These are phyloP conservation scores for Diplocarpon mali DNA, from an alignment of 2,329 filamentous ascomycete species.

Conservation along the genomic window DNA sequence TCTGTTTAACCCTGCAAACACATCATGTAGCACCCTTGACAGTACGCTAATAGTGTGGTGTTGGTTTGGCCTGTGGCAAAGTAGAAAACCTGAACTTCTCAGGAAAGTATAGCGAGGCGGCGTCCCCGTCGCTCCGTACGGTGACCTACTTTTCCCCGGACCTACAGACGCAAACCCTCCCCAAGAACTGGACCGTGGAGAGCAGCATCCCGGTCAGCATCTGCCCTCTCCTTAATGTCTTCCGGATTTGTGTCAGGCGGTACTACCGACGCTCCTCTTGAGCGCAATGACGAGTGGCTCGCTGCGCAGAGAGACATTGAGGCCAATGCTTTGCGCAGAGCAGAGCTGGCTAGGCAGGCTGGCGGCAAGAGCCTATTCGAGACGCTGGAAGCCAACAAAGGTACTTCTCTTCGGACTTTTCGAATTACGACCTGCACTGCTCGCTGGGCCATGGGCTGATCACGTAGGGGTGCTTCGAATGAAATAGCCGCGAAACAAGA, in stretches of 20 bases:
- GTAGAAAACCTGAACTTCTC: too few species aligned
- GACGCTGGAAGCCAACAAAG: slow-evolving; percentile 72
- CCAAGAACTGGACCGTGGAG: too few species aligned
- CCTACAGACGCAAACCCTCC: too few species aligned
- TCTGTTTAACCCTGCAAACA: too few species aligned
- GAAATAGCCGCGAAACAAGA: slow-evolving; percentile 64
- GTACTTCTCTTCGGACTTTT: slow-evolving; percentile 30
- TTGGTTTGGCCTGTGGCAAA: too few species aligned
- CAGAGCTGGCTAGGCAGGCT: slow-evolving; percentile 30
- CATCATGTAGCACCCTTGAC: too few species aligned
- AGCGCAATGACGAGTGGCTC: slow-evolving; percentile 29
- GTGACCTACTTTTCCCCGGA: too few species aligned
- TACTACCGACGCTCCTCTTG: slow-evolving; percentile 33
- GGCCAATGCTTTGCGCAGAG: slow-evolving; percentile 23
- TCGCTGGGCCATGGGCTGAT: slow-evolving; percentile 18
- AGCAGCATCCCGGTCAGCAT: too few species aligned
- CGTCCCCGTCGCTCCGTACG: too few species aligned
- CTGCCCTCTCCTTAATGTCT: slow-evolving; percentile 28
- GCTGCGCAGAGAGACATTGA: slow-evolving; percentile 30
- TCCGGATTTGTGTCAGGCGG: slow-evolving; percentile 41
- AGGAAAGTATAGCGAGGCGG: too few species aligned
- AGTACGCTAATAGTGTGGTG: too few species aligned
- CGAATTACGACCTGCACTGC: not conserved
- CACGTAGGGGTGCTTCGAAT: slow-evolving; percentile 25
- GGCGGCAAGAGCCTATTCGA: slow-evolving; percentile 57